Percentiles rank a stretch among this genome's conserved stretches.
Evolutionary conservation across 805 yeast genomes (phyloP).

Genomic region (Kluyveromyces dobzhanskii): DNA sequence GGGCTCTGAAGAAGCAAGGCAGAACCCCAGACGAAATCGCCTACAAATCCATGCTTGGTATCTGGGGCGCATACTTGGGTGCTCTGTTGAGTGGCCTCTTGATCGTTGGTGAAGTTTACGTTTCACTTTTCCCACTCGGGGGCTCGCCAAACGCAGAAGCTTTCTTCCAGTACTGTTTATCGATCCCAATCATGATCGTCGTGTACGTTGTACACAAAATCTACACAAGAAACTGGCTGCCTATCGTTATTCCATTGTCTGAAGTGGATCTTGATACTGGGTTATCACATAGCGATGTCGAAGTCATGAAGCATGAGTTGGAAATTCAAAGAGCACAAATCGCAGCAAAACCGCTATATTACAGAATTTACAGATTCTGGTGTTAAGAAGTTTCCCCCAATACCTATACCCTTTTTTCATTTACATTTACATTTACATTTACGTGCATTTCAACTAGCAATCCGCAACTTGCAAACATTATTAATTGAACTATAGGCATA

Average conservation of each 20-base stretch:
- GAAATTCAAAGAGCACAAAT: constrained; percentile 24
- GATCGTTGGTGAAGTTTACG: constrained; percentile 71
- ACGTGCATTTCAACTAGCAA: no score
- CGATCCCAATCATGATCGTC: constrained; percentile 51
- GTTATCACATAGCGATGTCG: constrained; percentile 48
- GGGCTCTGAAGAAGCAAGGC: constrained; percentile 56
- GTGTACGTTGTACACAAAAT: constrained; percentile 52
- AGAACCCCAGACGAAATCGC: constrained; percentile 60
- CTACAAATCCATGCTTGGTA: constrained; percentile 59
- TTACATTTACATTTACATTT: no score
- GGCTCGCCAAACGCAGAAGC: constrained; percentile 40
- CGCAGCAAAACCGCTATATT: constrained; percentile 27
- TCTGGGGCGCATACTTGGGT: constrained; percentile 60
- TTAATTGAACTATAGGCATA: no score
- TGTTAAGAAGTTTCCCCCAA: no score
- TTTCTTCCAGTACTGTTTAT: constrained; percentile 60
- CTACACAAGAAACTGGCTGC: constrained; percentile 34
- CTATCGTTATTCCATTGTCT: constrained; percentile 33
- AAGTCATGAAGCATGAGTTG: constrained; percentile 35
- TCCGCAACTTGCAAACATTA: no score
- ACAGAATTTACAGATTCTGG: constrained; percentile 29
- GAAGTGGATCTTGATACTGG: constrained; percentile 58
- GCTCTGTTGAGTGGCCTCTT: constrained; percentile 47
- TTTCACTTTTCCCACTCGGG: constrained; percentile 64
- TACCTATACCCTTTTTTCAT: no score